Base-by-base conservation (phyloP, 768 basidiomycete species). In the Lanmaoa rubissima region DNA sequence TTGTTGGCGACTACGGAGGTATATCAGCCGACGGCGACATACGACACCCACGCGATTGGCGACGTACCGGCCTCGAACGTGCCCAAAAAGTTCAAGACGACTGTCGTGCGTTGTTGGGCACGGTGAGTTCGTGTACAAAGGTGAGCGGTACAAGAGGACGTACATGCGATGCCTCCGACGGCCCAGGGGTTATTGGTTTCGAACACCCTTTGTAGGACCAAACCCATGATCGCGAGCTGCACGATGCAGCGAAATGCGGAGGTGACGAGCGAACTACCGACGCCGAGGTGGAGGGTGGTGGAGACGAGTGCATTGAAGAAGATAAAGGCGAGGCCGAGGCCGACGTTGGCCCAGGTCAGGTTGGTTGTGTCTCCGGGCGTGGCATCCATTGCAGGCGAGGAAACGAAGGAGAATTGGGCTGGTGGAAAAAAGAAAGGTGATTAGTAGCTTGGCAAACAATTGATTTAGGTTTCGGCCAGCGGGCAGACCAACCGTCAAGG, bases 201-300 rank as follows among this genome's bases (percentile, higher is more conserved):
- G 65, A 94, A 94, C 4, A 94, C 87, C 32, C 78, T 78, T 58
- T 88, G 83, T 21, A 94, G 69, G 9, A 93, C 65, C 24, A 84
- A 73, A 0, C 85, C 88, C 57, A 94, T 87, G 14, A 92, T 70
- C 16, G 84, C 82, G 21, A 95, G 81, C 73, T 95, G 93, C 10
- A 88, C 73, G 19, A 90, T 75, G 68, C 93, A 95, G 69, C 93
- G 76, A 42, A 85, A 54, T 0, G 90, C 85, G 0, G 91, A 83
- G 9, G 85, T 81, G 21, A 90, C 63, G 24, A 95, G 79, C 6
- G 86, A 85, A 1, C 76, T 69, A 1, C 86, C 89, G 43, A 94
- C 77, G 3, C 84, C 88, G 19, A 95, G 81, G 5, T 84, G 77
- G 57, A 92, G 80, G 1, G 76, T 60, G 7, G 78, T 73, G 2